Conservation (phyloP, 2,329 filamentous ascomycete genomes). For the Purpureocillium lavendulum region DNA sequence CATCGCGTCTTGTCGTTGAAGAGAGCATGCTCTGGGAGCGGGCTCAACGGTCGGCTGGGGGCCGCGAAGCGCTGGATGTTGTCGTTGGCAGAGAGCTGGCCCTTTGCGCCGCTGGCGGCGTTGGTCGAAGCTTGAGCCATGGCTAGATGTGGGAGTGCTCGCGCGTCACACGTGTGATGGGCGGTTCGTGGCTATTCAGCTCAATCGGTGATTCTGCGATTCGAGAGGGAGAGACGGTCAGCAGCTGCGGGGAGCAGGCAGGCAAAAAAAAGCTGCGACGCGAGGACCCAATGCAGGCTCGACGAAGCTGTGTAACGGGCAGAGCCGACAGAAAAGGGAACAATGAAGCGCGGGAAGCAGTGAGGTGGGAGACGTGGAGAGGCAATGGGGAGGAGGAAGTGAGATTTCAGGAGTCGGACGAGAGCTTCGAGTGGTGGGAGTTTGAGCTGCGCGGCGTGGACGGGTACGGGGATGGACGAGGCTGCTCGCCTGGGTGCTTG, state of each 20-base stretch:
- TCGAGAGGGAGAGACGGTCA: slow-evolving; percentile 14
- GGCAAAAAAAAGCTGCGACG: slow-evolving; percentile 1
- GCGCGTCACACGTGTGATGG: slow-evolving; percentile 5
- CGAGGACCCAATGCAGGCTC: slow-evolving; percentile 1
- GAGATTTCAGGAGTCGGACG: slow-evolving; percentile 18
- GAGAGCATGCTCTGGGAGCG: slow-evolving; percentile 77
- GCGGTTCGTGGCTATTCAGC: slow-evolving; percentile 2
- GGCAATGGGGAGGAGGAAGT: slow-evolving; percentile 1
- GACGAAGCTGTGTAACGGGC: slow-evolving; percentile 1
- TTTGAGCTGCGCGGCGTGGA: slow-evolving; percentile 11
- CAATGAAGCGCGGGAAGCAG: slow-evolving; percentile 5
- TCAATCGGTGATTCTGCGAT: slow-evolving; percentile 6
- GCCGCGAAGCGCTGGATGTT: slow-evolving; percentile 96
- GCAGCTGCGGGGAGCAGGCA: slow-evolving; percentile 2
- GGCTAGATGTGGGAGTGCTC: slow-evolving; percentile 8
- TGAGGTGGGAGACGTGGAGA: slow-evolving; percentile 4
- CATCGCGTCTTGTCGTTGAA: slow-evolving; percentile 99
- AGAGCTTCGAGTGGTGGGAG: background rate
- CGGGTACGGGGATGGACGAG: background rate
- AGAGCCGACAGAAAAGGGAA: slow-evolving; percentile 6
- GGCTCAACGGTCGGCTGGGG: slow-evolving; percentile 86
- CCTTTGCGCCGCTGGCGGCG: slow-evolving; percentile 41
- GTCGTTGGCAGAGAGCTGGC: slow-evolving; percentile 75
- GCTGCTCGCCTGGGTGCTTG: background rate
- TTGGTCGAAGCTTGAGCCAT: slow-evolving; percentile 46